Evolutionary conservation across 2,329 filamentous ascomycete genomes (phyloP).

Genomic region (Myriangium duriaei): DNA sequence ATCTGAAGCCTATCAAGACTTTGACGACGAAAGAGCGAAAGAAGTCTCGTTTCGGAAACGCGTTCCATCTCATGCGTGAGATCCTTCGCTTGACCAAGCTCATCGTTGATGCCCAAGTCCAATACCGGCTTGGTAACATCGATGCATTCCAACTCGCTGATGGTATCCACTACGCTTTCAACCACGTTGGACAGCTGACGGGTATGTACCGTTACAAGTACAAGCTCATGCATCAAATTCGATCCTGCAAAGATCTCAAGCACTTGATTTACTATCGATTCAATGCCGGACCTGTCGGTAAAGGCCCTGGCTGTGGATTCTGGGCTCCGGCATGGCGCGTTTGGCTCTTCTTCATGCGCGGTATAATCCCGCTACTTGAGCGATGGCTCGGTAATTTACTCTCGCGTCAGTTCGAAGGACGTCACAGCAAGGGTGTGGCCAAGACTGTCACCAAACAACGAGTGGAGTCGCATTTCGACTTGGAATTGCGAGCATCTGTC

Average conservation of each 20-base stretch:
- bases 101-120: constrained; percentile 96
- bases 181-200: constrained; percentile 94
- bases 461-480: constrained; percentile 95
- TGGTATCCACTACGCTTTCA: constrained; percentile 98
- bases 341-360: constrained; percentile 98
- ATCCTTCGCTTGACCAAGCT: constrained; percentile 91
- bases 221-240: constrained; percentile 99
- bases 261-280: constrained; percentile 99
- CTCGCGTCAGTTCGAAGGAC: constrained; percentile 93
- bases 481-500: constrained; percentile 91
- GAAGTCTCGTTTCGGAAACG: constrained; percentile 98
- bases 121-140: constrained; percentile 94
- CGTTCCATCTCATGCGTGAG: constrained; percentile 97
- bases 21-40: constrained; percentile 97
- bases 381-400: constrained; percentile 95
- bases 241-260: constrained; percentile 97
- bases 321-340: constrained; percentile 98
- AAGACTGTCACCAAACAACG: constrained; percentile 99
- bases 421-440: constrained; percentile 95
- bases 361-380: constrained; percentile 91
- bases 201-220: constrained; percentile 99
- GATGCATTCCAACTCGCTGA: constrained; percentile 98
- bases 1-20: constrained; percentile 96
- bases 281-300: constrained; percentile 91
- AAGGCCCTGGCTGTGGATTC: constrained; percentile 95